phyloP scores from a whole-genome alignment of 495 filamentous ascomycete species.

The Amphirosellinia nigrospora region DNA sequence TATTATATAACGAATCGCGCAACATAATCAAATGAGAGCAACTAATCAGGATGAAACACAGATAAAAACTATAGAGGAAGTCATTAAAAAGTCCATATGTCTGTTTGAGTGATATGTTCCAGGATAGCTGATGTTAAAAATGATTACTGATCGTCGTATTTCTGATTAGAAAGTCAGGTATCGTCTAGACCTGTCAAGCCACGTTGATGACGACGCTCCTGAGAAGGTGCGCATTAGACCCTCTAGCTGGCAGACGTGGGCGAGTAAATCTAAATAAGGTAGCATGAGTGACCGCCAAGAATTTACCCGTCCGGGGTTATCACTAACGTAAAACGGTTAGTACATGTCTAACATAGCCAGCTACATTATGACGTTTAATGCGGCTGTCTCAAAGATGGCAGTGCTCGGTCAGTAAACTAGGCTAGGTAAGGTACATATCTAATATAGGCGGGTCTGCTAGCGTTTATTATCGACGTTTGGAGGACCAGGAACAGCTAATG shows the following conservation, averaged over 20 bases:
- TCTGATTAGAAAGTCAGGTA: background rate
- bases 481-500: background rate
- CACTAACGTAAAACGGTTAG: background rate
- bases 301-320: background rate
- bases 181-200: background rate
- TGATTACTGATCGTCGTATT: background rate
- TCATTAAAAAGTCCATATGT: background rate
- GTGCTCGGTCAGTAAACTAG: conserved; percentile 8
- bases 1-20: background rate
- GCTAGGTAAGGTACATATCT: background rate
- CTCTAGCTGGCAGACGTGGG: background rate
- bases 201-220: conserved; percentile 5
- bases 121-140: background rate
- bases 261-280: background rate
- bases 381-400: background rate
- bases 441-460: background rate
- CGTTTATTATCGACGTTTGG: background rate
- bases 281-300: background rate
- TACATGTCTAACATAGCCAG: too few relatives aligned
- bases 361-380: too few relatives aligned
- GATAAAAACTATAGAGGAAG: background rate
- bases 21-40: background rate
- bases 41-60: background rate
- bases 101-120: background rate
- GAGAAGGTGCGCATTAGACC: background rate